A percentile compares a stretch with the other conserved stretches of the same genome.
Conservation (phyloP, 78 protist species). For the Mantamonas sphyraenae region DNA sequence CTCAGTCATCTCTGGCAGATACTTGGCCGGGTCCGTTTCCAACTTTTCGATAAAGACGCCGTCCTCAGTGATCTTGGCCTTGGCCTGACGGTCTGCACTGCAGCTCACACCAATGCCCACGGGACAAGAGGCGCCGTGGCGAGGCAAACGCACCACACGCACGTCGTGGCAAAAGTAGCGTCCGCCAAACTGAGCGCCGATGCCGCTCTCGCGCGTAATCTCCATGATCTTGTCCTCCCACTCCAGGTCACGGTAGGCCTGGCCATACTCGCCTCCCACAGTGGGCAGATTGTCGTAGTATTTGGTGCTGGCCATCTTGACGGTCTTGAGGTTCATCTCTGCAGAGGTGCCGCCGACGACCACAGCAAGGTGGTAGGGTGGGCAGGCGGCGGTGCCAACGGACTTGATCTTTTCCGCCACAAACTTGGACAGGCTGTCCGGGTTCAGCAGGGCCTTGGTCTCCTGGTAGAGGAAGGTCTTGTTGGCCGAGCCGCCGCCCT, state of each 20-base stretch:
- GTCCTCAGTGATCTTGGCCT: constrained; percentile 49
- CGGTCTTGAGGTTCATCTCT: constrained; percentile 76
- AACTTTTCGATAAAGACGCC: constrained; percentile 73
- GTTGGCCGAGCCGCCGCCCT: constrained; percentile 84
- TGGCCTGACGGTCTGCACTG: constrained; percentile 65
- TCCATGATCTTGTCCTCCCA: constrained; percentile 37
- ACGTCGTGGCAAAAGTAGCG: constrained; percentile 77
- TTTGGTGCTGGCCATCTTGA: constrained; percentile 56
- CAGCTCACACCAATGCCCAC: constrained; percentile 79
- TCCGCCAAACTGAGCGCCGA: constrained; percentile 88
- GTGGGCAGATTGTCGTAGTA: constrained; percentile 67
- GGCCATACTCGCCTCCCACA: constrained; percentile 44
- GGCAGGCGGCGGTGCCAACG: constrained; percentile 84
- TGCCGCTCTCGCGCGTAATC: constrained; percentile 40
- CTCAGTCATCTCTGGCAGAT: constrained; percentile 48
- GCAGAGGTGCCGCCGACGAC: constrained; percentile 77
- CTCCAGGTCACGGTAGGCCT: constrained; percentile 65
- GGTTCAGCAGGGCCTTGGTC: constrained; percentile 67
- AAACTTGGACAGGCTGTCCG: constrained; percentile 21
- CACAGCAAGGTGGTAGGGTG: constrained; percentile 73
- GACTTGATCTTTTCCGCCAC: constrained; percentile 55
- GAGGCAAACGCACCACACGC: constrained; percentile 56
- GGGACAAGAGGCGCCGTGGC: constrained; percentile 75
- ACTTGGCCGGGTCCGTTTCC: constrained; percentile 45
- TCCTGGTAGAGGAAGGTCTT: constrained; percentile 75